Evolutionary conservation across 2,329 filamentous ascomycete genomes (phyloP), one percentile per base, ranked within the genome.

Genomic region (Xylaria sp.): DNA sequence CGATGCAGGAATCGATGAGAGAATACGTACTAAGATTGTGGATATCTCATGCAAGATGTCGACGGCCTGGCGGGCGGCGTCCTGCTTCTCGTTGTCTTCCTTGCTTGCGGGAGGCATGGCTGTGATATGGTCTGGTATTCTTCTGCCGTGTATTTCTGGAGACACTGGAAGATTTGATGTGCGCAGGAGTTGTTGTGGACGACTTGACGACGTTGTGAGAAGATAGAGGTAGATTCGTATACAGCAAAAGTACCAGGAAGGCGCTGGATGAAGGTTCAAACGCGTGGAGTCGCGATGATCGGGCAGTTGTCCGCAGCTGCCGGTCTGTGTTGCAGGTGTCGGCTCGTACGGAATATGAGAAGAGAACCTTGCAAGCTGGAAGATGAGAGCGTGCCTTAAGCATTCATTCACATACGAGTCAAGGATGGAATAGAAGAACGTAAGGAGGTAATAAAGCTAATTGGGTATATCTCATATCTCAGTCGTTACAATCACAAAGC

Each of bases 1-100:
- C 23, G 23, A 30, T 30, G 23, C 4, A 30, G 37, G 37, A 10
- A 42, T 13, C 9, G 37, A 42, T 10, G 37, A 42, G 37, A 42
- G 37, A 42, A 13, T 30, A 42, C 84, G 67, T 78, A 97, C 93
- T 66, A 99, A 81, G 57, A 99, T 88, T 48, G 90, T 94, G 54
- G 93, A 89, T 66, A 94, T 93, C 72, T 94, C 90, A 67, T 91
- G 85, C 35, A 92, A 81, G 52, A 93, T 91, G 72, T 92, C 89
- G 63, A 94, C 89, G 55, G 89, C 90, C 70, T 93, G 88, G 67
- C 91, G 87, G 16, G 90, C 90, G 30, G 89, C 89, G 67, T 84
- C 83, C 73, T 90, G 87, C 75, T 91, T 91, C 61, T 85, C 83
- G 58, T 71, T 76, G 57, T 80, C 77, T 65, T 86, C 83, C 63